phyloP scores from a whole-genome alignment of 805 yeast species.

The Kregervanrija pseudodelftensis region DNA sequence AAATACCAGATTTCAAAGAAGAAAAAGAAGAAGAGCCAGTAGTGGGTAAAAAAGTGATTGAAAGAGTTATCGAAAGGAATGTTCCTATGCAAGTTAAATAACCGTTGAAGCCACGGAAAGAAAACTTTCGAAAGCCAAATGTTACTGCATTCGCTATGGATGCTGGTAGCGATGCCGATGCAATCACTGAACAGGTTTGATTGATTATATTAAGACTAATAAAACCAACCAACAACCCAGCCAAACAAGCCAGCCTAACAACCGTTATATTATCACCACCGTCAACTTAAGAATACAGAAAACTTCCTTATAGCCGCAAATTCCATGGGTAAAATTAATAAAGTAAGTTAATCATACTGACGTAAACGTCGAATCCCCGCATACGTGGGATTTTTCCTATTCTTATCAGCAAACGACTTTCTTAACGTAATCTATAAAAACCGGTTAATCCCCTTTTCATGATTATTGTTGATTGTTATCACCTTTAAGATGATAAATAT shows the following conservation, averaged over 20 bases:
- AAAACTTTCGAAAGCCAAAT: too few species aligned
- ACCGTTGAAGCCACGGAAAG: slow-evolving; percentile 3
- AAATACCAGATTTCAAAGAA: slow-evolving; percentile 8
- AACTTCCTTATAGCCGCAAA: not conserved
- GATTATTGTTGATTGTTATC: too few species aligned
- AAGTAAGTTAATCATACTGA: not conserved
- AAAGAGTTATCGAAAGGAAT: slow-evolving; percentile 3
- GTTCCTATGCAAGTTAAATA: slow-evolving; percentile 4
- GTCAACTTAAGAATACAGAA: not conserved
- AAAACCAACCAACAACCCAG: not conserved
- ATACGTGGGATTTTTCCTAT: not conserved
- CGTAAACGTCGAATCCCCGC: not conserved
- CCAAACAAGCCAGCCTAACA: not conserved
- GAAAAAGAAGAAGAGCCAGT: not conserved
- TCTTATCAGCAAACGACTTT: too few species aligned
- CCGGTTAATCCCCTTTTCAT: too few species aligned
- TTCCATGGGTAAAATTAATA: not conserved
- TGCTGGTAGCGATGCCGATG: slow-evolving; percentile 25
- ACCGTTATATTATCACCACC: not conserved
- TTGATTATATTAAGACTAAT: not conserved
- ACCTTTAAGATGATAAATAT: not conserved
- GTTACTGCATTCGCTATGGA: slow-evolving; percentile 25
- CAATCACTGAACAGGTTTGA: slow-evolving; percentile 24
- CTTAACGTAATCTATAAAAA: too few species aligned
- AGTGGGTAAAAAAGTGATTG: slow-evolving; percentile 8